These are phyloP conservation scores for Suillus occidentalis DNA, from an alignment of 768 basidiomycete genomes.

Conservation along the genomic window DNA sequence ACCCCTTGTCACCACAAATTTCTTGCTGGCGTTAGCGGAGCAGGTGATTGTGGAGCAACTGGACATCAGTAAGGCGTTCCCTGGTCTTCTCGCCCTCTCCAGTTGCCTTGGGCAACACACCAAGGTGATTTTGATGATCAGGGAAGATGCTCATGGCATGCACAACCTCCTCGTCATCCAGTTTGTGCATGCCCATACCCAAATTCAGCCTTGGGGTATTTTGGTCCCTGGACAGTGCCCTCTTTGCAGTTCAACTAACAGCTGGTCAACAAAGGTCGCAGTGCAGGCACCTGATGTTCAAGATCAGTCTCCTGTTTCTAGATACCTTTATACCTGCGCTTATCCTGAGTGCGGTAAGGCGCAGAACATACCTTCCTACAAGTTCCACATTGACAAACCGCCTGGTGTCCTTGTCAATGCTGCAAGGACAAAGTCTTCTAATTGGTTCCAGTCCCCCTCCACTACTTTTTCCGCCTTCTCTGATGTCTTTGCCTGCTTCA, in stretches of 20 bases:
- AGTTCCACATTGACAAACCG: background rate
- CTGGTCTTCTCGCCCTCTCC: background rate
- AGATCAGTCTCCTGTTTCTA: background rate
- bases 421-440: background rate
- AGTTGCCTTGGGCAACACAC: background rate
- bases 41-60: background rate
- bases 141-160: background rate
- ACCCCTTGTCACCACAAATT: background rate
- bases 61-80: background rate
- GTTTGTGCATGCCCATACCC: accelerated
- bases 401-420: background rate
- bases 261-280: background rate
- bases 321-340: background rate
- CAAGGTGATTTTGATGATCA: background rate
- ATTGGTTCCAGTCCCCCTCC: background rate
- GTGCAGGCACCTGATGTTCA: background rate
- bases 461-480: background rate
- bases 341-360: background rate
- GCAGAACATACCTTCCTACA: background rate
- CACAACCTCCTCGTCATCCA: background rate
- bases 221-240: background rate
- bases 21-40: background rate
- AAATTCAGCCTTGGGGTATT: background rate
- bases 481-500: background rate
- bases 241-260: background rate